These are phyloP conservation scores for Tricholoma flavovirens DNA, from an alignment of 768 basidiomycete species.

Conservation along the genomic window DNA sequence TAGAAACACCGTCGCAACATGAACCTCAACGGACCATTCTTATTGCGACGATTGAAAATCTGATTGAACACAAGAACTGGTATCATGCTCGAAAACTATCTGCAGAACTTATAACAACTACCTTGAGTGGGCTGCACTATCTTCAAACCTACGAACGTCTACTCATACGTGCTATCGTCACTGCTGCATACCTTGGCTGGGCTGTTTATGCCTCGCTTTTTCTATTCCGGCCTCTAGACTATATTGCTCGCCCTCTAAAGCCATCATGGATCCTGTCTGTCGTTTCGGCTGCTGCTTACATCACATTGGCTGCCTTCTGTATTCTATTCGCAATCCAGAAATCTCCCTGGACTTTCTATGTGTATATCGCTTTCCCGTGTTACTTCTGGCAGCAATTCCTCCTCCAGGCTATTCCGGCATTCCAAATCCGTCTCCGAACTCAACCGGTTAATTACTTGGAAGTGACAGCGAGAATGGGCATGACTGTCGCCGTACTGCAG, in stretches of 20 bases:
- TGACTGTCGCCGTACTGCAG: conserved; percentile 43
- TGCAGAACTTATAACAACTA: conserved; percentile 43
- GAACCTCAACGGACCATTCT: conserved; percentile 28
- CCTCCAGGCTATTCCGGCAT: conserved; percentile 18
- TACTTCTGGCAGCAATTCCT: conserved; percentile 70
- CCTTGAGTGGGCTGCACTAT: conserved; percentile 64
- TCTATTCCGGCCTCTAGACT: conserved; percentile 41
- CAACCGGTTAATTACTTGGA: conserved; percentile 5
- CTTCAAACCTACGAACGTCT: conserved; percentile 81
- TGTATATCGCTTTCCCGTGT: conserved; percentile 69
- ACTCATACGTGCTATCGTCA: conserved; percentile 65
- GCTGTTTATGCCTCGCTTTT: conserved; percentile 58
- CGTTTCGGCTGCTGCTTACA: conserved; percentile 16
- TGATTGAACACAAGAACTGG: conserved; percentile 41
- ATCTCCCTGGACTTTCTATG: conserved; percentile 66
- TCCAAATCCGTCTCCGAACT: conserved; percentile 7
- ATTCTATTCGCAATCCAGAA: conserved; percentile 52
- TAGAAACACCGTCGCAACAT: conserved; percentile 30
- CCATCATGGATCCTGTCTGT: neutral
- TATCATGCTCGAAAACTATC: conserved; percentile 44
- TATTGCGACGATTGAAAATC: conserved; percentile 37
- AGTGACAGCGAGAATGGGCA: conserved; percentile 19
- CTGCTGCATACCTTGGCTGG: conserved; percentile 73
- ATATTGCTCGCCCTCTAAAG: neutral
- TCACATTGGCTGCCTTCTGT: conserved; percentile 35